These are phyloP conservation scores for Cavenderia fasciculata DNA, from an alignment of 78 protist genomes.

Conservation along the genomic window DNA sequence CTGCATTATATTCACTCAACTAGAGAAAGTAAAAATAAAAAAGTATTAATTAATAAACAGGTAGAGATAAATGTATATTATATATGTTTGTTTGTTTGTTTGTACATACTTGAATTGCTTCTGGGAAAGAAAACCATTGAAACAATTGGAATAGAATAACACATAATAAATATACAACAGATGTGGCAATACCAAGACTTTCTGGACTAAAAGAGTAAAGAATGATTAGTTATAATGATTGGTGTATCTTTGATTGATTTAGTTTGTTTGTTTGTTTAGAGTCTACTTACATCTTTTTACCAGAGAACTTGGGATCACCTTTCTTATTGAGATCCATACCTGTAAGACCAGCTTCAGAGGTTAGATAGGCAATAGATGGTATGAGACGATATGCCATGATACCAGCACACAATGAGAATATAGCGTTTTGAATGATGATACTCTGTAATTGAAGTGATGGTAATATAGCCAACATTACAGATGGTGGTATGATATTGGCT, in stretches of 20 bases:
- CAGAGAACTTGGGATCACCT: conserved; percentile 30
- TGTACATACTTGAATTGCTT: conserved; percentile 13
- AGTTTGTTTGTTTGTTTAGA: neutral
- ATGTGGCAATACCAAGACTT: conserved; percentile 86
- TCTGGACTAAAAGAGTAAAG: conserved; percentile 93
- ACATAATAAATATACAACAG: conserved; percentile 83
- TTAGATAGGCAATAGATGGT: conserved; percentile 45
- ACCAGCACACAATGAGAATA: conserved; percentile 69
- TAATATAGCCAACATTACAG: conserved; percentile 2
- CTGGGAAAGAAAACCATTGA: conserved; percentile 75
- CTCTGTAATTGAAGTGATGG: conserved; percentile 54
- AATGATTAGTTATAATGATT: too few species aligned
- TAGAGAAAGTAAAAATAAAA: neutral
- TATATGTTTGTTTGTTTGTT: too few species aligned
- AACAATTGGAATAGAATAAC: conserved; percentile 83
- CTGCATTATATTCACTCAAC: conserved; percentile 90
- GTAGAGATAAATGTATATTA: neutral
- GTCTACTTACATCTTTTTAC: conserved; percentile 52
- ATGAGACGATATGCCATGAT: conserved; percentile 29
- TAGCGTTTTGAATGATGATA: conserved; percentile 24
- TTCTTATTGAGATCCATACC: conserved; percentile 70
- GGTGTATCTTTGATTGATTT: too few species aligned
- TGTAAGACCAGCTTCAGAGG: conserved; percentile 31
- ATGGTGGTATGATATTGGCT: conserved; percentile 37
- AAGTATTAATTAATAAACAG: neutral